These are phyloP conservation scores for Colletotrichum lentis DNA, from an alignment of 2,329 filamentous ascomycete species.

Conservation along the genomic window DNA sequence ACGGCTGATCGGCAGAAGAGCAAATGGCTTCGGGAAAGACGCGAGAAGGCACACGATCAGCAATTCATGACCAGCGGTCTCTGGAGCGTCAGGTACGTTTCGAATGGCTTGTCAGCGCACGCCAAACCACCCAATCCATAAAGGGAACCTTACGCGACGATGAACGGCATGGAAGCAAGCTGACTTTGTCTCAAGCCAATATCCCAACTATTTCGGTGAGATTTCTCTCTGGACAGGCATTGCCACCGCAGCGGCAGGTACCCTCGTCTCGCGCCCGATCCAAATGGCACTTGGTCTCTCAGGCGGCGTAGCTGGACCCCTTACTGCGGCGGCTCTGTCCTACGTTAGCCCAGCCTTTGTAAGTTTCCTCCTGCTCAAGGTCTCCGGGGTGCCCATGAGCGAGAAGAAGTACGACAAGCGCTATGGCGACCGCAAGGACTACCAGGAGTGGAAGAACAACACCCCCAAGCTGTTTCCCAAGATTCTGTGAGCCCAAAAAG, in stretches of 20 bases:
- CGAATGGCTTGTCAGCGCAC: neutral
- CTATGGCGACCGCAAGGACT: conserved; percentile 70
- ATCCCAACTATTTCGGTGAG: conserved; percentile 80
- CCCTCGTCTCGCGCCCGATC: conserved; percentile 62
- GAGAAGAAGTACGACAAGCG: conserved; percentile 73
- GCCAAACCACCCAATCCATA: neutral
- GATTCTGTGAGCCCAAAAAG: conserved; percentile 49
- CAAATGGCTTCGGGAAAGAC: conserved; percentile 67
- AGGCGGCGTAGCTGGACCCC: conserved; percentile 47
- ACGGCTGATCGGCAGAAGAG: conserved; percentile 71
- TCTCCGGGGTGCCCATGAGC: conserved; percentile 71
- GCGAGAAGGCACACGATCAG: conserved; percentile 71
- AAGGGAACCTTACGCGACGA: neutral
- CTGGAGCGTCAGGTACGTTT: conserved; percentile 62
- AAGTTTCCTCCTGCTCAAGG: conserved; percentile 68
- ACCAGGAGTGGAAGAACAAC: conserved; percentile 72
- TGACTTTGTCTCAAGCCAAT: conserved; percentile 51
- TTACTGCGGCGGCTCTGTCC: conserved; percentile 54
- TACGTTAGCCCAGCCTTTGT: conserved; percentile 71
- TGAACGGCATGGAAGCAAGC: neutral
- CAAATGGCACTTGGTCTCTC: conserved; percentile 66
- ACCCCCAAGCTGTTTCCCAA: conserved; percentile 72
- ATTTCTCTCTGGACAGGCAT: conserved; percentile 74
- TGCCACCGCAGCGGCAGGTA: conserved; percentile 65
- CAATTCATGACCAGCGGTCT: conserved; percentile 70